A percentile compares a stretch with the other conserved stretches of the same genome.
Conservation (phyloP, 2,329 filamentous ascomycete genomes). For the Neofusicoccum parvum region DNA sequence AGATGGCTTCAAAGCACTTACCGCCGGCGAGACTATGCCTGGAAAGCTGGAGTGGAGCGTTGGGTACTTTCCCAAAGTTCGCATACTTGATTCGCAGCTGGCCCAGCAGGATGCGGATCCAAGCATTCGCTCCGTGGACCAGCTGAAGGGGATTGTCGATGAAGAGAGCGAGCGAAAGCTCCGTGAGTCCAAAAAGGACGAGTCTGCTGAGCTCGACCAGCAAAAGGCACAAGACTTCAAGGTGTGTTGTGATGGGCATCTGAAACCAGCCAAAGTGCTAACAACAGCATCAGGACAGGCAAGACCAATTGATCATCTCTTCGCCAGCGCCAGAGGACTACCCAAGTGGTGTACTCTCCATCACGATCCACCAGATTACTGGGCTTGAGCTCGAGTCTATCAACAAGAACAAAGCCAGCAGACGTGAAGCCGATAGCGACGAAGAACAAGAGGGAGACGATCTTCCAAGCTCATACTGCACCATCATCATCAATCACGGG, state of each 20-base stretch:
- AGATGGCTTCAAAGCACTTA: slow-evolving; percentile 67
- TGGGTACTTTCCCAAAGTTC: slow-evolving; percentile 70
- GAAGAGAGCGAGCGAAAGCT: slow-evolving; percentile 62
- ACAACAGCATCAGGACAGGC: slow-evolving; percentile 28
- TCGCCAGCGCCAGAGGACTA: slow-evolving; percentile 65
- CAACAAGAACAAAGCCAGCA: slow-evolving; percentile 56
- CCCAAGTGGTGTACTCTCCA: slow-evolving; percentile 67
- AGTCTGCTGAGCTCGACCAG: slow-evolving; percentile 66
- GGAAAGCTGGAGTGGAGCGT: slow-evolving; percentile 70
- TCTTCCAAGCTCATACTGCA: slow-evolving; percentile 71
- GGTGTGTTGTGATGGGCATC: slow-evolving; percentile 26
- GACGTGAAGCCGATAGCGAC: slow-evolving; percentile 56
- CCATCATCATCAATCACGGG: slow-evolving; percentile 71
- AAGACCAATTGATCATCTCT: slow-evolving; percentile 67
- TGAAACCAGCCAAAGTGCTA: not conserved
- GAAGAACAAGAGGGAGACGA: slow-evolving; percentile 63
- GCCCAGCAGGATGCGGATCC: slow-evolving; percentile 62
- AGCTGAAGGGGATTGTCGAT: slow-evolving; percentile 61
- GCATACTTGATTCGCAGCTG: slow-evolving; percentile 64
- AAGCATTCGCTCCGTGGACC: slow-evolving; percentile 58
- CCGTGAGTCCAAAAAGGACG: slow-evolving; percentile 63
- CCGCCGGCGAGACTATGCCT: slow-evolving; percentile 68
- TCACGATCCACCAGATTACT: slow-evolving; percentile 74
- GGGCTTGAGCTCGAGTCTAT: slow-evolving; percentile 64
- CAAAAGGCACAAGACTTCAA: slow-evolving; percentile 69